Evolutionary conservation across 345 rosid genomes (phyloP).

Genomic region (Crucihimalaya himalaica): DNA sequence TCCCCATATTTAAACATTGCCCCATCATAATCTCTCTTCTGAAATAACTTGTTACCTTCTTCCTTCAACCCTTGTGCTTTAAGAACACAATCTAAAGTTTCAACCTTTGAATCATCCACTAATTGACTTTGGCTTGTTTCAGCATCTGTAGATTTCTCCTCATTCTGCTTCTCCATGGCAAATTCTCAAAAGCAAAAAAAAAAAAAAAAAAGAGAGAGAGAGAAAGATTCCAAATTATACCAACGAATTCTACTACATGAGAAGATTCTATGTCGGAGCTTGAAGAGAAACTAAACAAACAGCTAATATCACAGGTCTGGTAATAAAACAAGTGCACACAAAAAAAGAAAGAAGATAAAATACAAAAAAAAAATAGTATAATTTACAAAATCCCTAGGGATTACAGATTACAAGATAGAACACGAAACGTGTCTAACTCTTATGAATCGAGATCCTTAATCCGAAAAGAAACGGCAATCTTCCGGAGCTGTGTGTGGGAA

Average conservation of each 20-base stretch:
- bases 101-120: constrained; percentile 43
- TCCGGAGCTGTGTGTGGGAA: not conserved
- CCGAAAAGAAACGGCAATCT: constrained; percentile 17
- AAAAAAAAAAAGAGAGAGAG: no score
- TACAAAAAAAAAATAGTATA: not conserved
- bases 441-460: constrained; percentile 36
- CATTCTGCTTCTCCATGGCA: constrained; percentile 33
- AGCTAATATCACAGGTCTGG: constrained; percentile 8
- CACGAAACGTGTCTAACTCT: constrained; percentile 29
- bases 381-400: constrained; percentile 7
- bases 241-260: constrained; percentile 25
- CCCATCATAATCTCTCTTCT: constrained; percentile 68
- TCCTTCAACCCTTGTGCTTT: constrained; percentile 75
- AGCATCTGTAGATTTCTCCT: constrained; percentile 39
- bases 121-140: constrained; percentile 42
- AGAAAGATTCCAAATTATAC: constrained; percentile 10
- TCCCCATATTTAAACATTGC: constrained; percentile 78
- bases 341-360: not conserved
- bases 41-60: constrained; percentile 84
- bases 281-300: not conserved
- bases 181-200: constrained; percentile 12
- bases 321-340: constrained; percentile 17
- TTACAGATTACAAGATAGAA: constrained; percentile 26
- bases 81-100: constrained; percentile 52
- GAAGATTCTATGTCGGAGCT: constrained; percentile 15